These are phyloP conservation scores for Didymella pomorum DNA, from an alignment of 2,329 filamentous ascomycete species.

Conservation along the genomic window DNA sequence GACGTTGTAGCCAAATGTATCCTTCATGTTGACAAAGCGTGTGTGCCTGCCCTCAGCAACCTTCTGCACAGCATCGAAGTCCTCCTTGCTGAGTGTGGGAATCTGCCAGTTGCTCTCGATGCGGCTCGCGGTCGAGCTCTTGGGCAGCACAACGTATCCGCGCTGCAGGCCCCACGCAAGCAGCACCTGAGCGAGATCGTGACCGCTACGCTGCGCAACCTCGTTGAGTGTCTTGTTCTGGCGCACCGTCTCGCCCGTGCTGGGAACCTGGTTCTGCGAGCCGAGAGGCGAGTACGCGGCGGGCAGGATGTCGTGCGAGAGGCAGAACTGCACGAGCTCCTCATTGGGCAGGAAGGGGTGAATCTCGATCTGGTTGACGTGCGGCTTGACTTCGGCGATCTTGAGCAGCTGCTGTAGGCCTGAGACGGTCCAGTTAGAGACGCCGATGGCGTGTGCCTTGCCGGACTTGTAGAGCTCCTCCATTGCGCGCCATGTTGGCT, in stretches of 20 bases:
- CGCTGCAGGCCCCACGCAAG: conserved; percentile 85
- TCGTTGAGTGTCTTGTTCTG: conserved; percentile 72
- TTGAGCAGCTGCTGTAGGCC: conserved; percentile 73
- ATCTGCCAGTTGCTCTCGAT: conserved; percentile 69
- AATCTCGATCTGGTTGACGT: conserved; percentile 77
- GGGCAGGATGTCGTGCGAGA: conserved; percentile 66
- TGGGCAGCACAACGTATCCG: conserved; percentile 56
- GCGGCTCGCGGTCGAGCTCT: conserved; percentile 52
- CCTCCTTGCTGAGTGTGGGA: conserved; percentile 62
- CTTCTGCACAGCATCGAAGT: conserved; percentile 67
- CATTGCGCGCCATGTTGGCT: conserved; percentile 72
- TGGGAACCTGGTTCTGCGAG: conserved; percentile 73
- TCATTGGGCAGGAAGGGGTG: conserved; percentile 76
- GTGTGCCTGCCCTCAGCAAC: conserved; percentile 72
- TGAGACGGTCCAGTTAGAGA: conserved; percentile 74
- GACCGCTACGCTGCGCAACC: conserved; percentile 75
- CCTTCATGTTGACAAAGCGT: conserved; percentile 83
- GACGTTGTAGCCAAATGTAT: conserved; percentile 77
- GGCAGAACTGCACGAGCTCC: conserved; percentile 65
- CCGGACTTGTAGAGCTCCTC: conserved; percentile 70
- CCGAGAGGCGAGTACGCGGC: conserved; percentile 74
- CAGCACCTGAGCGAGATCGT: conserved; percentile 81
- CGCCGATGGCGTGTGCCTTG: conserved; percentile 71
- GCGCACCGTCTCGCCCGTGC: conserved; percentile 71
- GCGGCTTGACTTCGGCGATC: conserved; percentile 71